These are phyloP conservation scores for Xylaria bambusicola DNA, from an alignment of 495 filamentous ascomycete genomes.

Conservation along the genomic window DNA sequence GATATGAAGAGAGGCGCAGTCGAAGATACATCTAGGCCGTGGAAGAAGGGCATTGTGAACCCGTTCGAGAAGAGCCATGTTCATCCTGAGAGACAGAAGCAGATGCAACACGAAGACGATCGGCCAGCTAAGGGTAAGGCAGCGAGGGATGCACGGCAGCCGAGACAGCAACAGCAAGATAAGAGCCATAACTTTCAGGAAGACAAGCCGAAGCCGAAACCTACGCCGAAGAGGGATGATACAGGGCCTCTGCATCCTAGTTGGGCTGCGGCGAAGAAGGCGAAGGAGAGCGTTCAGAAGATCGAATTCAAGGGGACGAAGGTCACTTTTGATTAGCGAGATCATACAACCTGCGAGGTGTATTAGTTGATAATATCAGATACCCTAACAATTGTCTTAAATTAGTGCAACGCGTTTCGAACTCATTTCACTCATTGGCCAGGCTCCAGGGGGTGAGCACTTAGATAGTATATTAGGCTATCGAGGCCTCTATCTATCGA, in stretches of 20 bases:
- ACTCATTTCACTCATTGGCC: no score
- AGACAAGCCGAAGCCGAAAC: slow-evolving; percentile 37
- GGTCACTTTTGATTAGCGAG: slow-evolving; percentile 75
- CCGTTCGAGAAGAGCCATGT: slow-evolving; percentile 30
- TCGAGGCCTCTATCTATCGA: no score
- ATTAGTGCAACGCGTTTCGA: no score
- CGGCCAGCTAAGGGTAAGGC: slow-evolving; percentile 4
- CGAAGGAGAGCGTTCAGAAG: slow-evolving; percentile 68
- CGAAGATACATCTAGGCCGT: slow-evolving; percentile 39
- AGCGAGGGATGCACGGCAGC: slow-evolving; percentile 8
- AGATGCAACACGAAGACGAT: slow-evolving; percentile 19
- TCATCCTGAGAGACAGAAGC: slow-evolving; percentile 29
- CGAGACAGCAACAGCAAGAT: slow-evolving; percentile 17
- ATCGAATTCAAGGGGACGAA: slow-evolving; percentile 83
- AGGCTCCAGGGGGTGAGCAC: no score
- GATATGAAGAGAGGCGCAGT: slow-evolving; percentile 52
- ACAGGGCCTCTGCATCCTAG: slow-evolving; percentile 78
- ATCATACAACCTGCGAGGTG: not conserved
- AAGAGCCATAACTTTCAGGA: slow-evolving; percentile 8
- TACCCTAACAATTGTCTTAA: slow-evolving; percentile 5
- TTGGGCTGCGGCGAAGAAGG: slow-evolving; percentile 87
- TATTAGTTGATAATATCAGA: slow-evolving; percentile 5
- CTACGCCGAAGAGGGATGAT: slow-evolving; percentile 55
- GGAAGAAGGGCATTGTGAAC: slow-evolving; percentile 45
- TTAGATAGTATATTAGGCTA: no score